Evolutionary conservation across 2,329 filamentous ascomycete genomes (phyloP).

Genomic region (Coniochaeta sp.): DNA sequence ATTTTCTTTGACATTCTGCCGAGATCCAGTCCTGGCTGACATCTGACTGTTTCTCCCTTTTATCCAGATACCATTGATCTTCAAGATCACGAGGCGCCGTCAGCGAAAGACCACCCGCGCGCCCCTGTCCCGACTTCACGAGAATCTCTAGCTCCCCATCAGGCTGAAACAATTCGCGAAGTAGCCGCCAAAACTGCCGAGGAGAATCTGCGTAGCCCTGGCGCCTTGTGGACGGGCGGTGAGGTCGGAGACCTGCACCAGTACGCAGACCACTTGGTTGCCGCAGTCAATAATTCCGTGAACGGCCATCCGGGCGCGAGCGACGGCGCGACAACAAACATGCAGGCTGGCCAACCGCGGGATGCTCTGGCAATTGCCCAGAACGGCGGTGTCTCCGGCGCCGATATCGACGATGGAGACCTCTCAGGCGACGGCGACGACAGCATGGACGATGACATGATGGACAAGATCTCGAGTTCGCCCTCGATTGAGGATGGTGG

Average conservation of each 20-base stretch:
- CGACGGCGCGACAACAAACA: conserved; percentile 18
- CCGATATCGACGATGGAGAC: conserved; percentile 51
- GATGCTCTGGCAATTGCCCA: conserved; percentile 54
- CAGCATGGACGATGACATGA: conserved; percentile 81
- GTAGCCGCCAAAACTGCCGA: conserved; percentile 69
- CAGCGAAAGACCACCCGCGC: conserved; percentile 73
- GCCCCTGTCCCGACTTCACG: conserved; percentile 38
- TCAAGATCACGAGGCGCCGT: conserved; percentile 74
- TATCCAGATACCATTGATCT: conserved; percentile 84
- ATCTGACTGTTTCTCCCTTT: conserved; percentile 18
- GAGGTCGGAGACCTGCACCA: conserved; percentile 33
- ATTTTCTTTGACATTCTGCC: background rate
- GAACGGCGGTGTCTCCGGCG: conserved; percentile 45
- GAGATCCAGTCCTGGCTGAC: conserved; percentile 5
- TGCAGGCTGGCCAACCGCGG: conserved; percentile 33
- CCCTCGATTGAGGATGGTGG: conserved; percentile 99
- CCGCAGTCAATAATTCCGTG: conserved; percentile 30
- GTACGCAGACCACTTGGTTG: conserved; percentile 37
- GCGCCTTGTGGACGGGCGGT: conserved; percentile 43
- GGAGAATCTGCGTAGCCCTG: conserved; percentile 59
- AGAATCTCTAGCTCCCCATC: conserved; percentile 61
- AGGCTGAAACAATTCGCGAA: conserved; percentile 76
- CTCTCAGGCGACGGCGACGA: conserved; percentile 62
- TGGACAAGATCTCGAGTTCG: conserved; percentile 98
- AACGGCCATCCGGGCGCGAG: conserved; percentile 17